phyloP scores from a whole-genome alignment of 1,139 yeast genomes.

The Torulaspora pretoriensis region DNA sequence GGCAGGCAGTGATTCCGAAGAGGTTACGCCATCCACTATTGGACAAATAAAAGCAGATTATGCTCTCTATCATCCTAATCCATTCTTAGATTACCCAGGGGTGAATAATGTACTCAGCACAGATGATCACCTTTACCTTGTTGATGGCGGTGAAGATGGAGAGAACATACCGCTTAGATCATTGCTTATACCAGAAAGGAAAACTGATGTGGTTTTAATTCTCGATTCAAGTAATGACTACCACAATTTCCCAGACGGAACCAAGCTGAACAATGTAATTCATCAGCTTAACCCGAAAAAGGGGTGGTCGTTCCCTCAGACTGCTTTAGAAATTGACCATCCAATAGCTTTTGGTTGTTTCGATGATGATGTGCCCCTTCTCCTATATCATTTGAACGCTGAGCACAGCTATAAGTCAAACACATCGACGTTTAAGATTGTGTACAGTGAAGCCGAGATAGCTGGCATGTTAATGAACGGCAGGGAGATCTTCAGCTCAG shows the following conservation, averaged over 20 bases:
- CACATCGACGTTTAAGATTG: constrained; percentile 56
- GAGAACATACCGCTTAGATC: constrained; percentile 64
- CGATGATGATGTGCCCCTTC: constrained; percentile 37
- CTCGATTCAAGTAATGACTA: constrained; percentile 63
- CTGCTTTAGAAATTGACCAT: constrained; percentile 33
- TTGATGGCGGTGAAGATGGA: constrained; percentile 66
- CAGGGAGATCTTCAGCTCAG: constrained; percentile 46
- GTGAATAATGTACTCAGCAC: constrained; percentile 25
- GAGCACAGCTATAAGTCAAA: constrained; percentile 45
- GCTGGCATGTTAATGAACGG: constrained; percentile 50
- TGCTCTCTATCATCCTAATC: constrained; percentile 72
- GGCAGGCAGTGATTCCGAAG: constrained; percentile 20
- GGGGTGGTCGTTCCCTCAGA: constrained; percentile 19
- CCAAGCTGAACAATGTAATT: constrained; percentile 42
- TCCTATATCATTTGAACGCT: constrained; percentile 50
- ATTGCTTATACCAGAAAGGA: constrained; percentile 48
- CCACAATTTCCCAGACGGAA: constrained; percentile 61
- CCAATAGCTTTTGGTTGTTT: constrained; percentile 60
- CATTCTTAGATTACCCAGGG: constrained; percentile 48
- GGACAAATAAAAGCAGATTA: constrained; percentile 50
- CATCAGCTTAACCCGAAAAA: constrained; percentile 27
- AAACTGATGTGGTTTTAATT: constrained; percentile 54
- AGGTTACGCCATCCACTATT: constrained; percentile 10
- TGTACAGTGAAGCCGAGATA: constrained; percentile 45
- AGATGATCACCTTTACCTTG: constrained; percentile 41